Conservation (phyloP, 176 grass and related monocot species). For the Triticum monococcum region DNA sequence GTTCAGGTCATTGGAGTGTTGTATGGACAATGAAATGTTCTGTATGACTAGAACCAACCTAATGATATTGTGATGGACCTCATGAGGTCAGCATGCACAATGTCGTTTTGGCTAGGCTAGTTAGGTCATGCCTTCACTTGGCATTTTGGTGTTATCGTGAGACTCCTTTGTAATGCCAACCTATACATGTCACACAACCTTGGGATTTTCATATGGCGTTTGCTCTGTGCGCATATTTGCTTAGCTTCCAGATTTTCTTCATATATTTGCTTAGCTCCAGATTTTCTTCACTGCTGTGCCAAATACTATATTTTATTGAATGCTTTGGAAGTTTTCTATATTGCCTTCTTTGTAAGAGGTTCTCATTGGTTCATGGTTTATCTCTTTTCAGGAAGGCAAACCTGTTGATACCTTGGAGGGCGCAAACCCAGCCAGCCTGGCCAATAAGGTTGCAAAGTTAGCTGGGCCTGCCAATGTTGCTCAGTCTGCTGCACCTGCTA, state of each 20-base stretch:
- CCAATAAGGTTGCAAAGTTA: slow-evolving; percentile 87
- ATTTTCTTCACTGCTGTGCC: background rate
- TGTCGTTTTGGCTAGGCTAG: background rate
- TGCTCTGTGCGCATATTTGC: background rate
- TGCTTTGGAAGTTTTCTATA: slow-evolving; percentile 7
- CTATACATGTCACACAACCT: background rate
- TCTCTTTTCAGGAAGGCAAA: slow-evolving; percentile 74
- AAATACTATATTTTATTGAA: background rate
- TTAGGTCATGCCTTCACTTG: background rate
- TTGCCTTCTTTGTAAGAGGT: slow-evolving; percentile 6
- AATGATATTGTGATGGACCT: background rate
- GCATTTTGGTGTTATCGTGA: background rate
- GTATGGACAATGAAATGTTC: background rate
- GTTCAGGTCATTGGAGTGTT: background rate
- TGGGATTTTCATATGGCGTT: background rate
- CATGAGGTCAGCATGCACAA: background rate
- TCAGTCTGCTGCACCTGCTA: slow-evolving; percentile 62
- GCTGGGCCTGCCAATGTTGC: slow-evolving; percentile 57
- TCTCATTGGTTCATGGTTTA: background rate
- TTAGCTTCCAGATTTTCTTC: slow-evolving; percentile 14
- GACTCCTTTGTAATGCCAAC: background rate
- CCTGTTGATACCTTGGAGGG: slow-evolving; percentile 81
- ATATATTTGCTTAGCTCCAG: background rate
- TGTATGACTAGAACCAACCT: background rate
- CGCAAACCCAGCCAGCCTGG: slow-evolving; percentile 87